phyloP scores from a whole-genome alignment of 2,329 filamentous ascomycete species.

The Lachnellula suecica region DNA sequence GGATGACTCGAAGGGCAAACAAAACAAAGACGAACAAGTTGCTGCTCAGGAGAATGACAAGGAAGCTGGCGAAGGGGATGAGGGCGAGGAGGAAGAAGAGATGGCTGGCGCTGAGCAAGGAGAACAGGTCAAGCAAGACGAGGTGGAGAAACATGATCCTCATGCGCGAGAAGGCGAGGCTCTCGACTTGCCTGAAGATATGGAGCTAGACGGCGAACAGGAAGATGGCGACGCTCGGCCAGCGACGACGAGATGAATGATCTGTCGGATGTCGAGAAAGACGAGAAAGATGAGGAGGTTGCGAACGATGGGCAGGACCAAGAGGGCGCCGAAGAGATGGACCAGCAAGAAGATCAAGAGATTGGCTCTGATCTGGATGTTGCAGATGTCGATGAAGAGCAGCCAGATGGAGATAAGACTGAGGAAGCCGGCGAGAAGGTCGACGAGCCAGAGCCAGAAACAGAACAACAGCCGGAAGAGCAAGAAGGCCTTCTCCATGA shows the following conservation, averaged over 20 bases:
- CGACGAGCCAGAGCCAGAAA: constrained; percentile 48
- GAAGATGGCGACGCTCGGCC: constrained; percentile 44
- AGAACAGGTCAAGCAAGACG: constrained; percentile 53
- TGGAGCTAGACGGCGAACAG: constrained; percentile 66
- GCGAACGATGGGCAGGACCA: constrained; percentile 44
- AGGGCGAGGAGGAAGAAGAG: constrained; percentile 55
- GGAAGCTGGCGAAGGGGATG: constrained; percentile 49
- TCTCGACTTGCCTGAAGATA: constrained; percentile 69
- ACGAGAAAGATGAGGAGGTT: constrained; percentile 38
- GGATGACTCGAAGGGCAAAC: constrained; percentile 69
- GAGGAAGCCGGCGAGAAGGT: constrained; percentile 51
- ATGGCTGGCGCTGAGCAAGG: constrained; percentile 59
- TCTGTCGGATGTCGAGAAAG: constrained; percentile 47
- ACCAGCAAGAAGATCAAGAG: constrained; percentile 40
- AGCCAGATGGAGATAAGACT: constrained; percentile 40
- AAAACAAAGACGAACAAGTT: constrained; percentile 54
- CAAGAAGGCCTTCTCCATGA: constrained; percentile 37
- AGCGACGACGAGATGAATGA: constrained; percentile 50
- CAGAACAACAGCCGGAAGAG: constrained; percentile 54
- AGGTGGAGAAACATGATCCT: constrained; percentile 64
- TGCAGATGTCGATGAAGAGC: constrained; percentile 32
- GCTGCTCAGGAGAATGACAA: constrained; percentile 56
- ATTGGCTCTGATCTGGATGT: constrained; percentile 33
- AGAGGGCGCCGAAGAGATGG: constrained; percentile 37
- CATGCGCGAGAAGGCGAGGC: constrained; percentile 66